phyloP scores from a whole-genome alignment of 768 basidiomycete species.

The Psilocybe cubensis region DNA sequence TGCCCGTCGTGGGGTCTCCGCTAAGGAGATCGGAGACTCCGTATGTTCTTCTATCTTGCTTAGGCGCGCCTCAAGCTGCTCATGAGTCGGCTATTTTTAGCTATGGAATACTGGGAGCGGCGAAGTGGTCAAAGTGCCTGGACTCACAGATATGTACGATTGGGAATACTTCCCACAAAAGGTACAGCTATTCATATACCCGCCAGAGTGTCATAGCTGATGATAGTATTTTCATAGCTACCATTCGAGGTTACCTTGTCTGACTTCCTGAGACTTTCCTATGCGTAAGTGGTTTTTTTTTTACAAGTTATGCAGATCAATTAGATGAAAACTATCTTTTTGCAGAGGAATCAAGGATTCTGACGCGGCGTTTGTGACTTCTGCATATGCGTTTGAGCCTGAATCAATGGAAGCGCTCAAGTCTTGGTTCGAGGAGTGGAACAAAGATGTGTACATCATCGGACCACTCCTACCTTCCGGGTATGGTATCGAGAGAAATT shows the following conservation, averaged over 20 bases:
- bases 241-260: not conserved
- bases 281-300: not conserved
- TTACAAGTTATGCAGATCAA: not conserved
- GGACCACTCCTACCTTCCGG: constrained; percentile 8
- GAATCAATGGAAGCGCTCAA: constrained; percentile 2
- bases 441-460: constrained; percentile 3
- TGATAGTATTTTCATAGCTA: not conserved
- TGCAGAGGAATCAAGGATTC: constrained; percentile 6
- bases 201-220: not conserved
- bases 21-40: constrained; percentile 7
- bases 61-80: not conserved
- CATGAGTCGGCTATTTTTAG: not conserved
- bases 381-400: not conserved
- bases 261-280: not conserved
- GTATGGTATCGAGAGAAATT: not conserved
- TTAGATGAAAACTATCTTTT: not conserved
- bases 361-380: constrained; percentile 1
- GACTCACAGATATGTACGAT: constrained; percentile 17
- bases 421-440: constrained; percentile 5
- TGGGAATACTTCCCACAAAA: constrained; percentile 21
- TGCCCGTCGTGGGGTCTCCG: not conserved
- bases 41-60: not conserved
- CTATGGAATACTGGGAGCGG: constrained; percentile 4
- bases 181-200: constrained; percentile 5
- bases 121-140: constrained; percentile 7